Base-by-base conservation (phyloP, 345 rosid species). In the Nephelium lappaceum region DNA sequence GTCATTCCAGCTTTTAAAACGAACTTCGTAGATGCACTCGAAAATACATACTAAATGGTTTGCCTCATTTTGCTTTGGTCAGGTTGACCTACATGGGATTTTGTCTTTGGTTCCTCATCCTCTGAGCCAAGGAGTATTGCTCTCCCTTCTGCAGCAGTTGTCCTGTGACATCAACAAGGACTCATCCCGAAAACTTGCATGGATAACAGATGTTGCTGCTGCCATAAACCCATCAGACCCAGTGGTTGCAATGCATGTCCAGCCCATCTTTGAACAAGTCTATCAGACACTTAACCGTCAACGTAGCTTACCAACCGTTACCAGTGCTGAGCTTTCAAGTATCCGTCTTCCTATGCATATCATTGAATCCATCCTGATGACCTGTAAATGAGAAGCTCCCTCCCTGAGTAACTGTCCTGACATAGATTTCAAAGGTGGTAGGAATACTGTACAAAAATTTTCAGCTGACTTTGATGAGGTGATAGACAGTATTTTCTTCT, bases 91-190 rank as follows among this genome's bases (percentile, higher is more conserved):
- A 60, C 90, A 64, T 6, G 82, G 88, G 51, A 82, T 96, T 10
- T 63, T 96, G 70, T 76, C 87, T 2, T 80, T 84, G 81, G 79
- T 72, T 57, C 97, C 97, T 11, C 83, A 85, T 24, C 97, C 97
- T 0, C 75, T 96, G 79, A 93, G 95, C 91, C 99, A 91, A 86
- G 94, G 99, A 47, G 97, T 94, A 19, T 83, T 96, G 7, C 91
- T 94, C 9, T 87, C 95, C 11, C 92, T 96, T 31, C 86, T 96
- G 72, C 99, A 94, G 82, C 99, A 94, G 68, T 81, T 96, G 80
- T 89, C 97, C 15, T 91, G 90, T 14, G 98, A 94, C 82, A 73
- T 96, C 36, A 82, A 76, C 86, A 93, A 87, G 16, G 97, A 96
- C 69, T 84, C 85, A 1, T 47, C 91, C 23, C 83, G 78, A 65